Conservation (phyloP, 2,329 filamentous ascomycete genomes). For the Mariannaea elegans region DNA sequence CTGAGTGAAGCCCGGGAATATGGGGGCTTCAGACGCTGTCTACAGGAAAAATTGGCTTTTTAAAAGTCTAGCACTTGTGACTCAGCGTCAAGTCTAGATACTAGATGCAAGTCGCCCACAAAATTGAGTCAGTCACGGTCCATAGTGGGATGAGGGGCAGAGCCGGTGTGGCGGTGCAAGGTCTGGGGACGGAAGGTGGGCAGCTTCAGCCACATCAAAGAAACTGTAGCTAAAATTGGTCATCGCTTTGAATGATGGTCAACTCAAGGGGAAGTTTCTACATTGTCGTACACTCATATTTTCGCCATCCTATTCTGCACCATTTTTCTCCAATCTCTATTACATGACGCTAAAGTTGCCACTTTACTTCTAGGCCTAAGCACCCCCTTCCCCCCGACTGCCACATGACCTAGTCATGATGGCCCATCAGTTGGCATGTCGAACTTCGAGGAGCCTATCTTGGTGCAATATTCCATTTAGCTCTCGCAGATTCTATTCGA, state of each 20-base stretch:
- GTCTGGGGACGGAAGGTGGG: not conserved
- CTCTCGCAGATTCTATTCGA: constrained; percentile 35
- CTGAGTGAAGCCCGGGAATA: constrained; percentile 48
- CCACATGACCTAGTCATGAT: constrained; percentile 25
- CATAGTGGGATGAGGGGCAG: constrained; percentile 35
- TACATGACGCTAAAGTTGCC: not conserved
- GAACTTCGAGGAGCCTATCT: constrained; percentile 31
- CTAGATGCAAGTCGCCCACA: constrained; percentile 26
- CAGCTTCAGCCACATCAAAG: constrained; percentile 31
- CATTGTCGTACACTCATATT: too few relatives aligned
- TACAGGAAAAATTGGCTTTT: constrained; percentile 31
- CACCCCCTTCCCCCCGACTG: not conserved
- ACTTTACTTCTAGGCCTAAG: not conserved
- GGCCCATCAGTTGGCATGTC: constrained; percentile 29
- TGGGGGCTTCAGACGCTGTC: constrained; percentile 46
- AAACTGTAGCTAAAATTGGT: not conserved
- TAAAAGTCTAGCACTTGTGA: constrained; percentile 24
- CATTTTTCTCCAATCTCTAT: not conserved
- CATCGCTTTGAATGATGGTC: too few relatives aligned
- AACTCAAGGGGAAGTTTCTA: too few relatives aligned
- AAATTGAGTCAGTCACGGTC: constrained; percentile 38
- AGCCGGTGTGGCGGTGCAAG: constrained; percentile 27
- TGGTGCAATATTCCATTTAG: constrained; percentile 22
- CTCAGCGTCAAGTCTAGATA: constrained; percentile 32
- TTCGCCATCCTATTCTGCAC: not conserved